phyloP scores from a whole-genome alignment of 768 basidiomycete species.

The Botryobasidium botryosum region DNA sequence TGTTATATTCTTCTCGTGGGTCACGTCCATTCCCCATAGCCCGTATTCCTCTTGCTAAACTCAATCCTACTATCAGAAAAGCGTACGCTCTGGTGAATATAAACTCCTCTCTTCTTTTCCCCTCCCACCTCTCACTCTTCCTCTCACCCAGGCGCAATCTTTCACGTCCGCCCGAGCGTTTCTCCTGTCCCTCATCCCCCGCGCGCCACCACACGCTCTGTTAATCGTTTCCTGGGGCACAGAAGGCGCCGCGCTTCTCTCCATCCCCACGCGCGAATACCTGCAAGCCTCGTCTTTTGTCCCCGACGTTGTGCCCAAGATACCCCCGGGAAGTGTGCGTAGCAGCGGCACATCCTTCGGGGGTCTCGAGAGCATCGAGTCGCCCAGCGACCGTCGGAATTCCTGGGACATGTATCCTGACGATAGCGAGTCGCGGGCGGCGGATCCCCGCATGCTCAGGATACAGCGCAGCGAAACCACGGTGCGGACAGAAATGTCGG shows the following conservation, averaged over 20 bases:
- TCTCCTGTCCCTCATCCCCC: conserved; percentile 50
- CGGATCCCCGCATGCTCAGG: neutral
- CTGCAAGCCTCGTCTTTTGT: conserved; percentile 77
- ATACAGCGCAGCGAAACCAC: neutral
- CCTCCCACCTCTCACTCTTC: conserved; percentile 14
- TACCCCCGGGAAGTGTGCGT: neutral
- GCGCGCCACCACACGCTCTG: conserved; percentile 54
- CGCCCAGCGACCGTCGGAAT: conserved; percentile 1
- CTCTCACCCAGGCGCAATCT: conserved; percentile 29
- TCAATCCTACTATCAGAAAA: conserved; percentile 25
- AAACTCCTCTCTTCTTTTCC: neutral
- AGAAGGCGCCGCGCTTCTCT: conserved; percentile 66
- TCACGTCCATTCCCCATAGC: neutral
- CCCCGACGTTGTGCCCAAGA: conserved; percentile 18
- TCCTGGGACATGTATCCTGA: conserved; percentile 7
- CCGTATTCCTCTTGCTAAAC: neutral
- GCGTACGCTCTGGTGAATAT: conserved; percentile 41
- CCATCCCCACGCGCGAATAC: conserved; percentile 69
- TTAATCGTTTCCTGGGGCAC: conserved; percentile 70
- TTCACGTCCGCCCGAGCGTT: conserved; percentile 56
- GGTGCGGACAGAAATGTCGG: neutral
- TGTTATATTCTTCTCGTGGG: conserved; percentile 46
- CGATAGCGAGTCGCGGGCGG: neutral
- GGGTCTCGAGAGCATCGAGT: too few species aligned
- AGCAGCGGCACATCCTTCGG: neutral